Evolutionary conservation across 2,329 filamentous ascomycete genomes (phyloP), one percentile per base, ranked within the genome.

Genomic region (Alternaria postmessia): DNA sequence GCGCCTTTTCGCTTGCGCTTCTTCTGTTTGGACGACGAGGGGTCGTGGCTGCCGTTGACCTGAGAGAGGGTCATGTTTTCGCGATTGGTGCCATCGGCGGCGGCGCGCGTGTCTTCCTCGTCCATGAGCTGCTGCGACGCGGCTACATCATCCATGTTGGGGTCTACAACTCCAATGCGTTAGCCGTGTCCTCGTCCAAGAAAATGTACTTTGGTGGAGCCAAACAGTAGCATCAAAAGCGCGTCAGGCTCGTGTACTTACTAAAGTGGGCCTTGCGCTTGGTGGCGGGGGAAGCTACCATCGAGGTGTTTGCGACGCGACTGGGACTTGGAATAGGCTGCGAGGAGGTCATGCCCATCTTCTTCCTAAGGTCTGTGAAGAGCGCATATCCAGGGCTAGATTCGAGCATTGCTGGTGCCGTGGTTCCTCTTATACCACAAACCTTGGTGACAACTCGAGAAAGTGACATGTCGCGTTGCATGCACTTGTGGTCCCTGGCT

Each of bases 101-200:
- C 26, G 22, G 53, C 59, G 51, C 43, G 51, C 36, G 51, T 63
- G 18, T 24, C 38, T 47, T 53, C 43, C 12, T 70, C 69, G 39
- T 59, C 64, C 36, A 68, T 61, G 34, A 71, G 66, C 32, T 71
- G 69, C 53, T 67, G 64, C 26, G 64, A 65, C 7, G 69, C 69
- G 11, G 63, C 62, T 26, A 63, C 38, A 54, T 70, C 65, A 51
- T 71, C 69, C 61, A 65, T 65, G 3, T 56, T 54, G 1, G 68
- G 65, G 38, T 53, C 69, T 70, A 38, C n/a, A 12, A 5, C 30
- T 34, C 30, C 53, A 54, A 62, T 43, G 41, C 28, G 61, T 69
- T 39, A 70, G 67, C 54, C 12, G 39, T 18, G 44, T 28, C n/a
- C 51, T 46, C 38, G 28, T 12, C 14, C 34, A 36, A 8, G n/a